Base-by-base conservation (phyloP, 192 early-diverging fungal genomes). In the Entophlyctis luteolus region DNA sequence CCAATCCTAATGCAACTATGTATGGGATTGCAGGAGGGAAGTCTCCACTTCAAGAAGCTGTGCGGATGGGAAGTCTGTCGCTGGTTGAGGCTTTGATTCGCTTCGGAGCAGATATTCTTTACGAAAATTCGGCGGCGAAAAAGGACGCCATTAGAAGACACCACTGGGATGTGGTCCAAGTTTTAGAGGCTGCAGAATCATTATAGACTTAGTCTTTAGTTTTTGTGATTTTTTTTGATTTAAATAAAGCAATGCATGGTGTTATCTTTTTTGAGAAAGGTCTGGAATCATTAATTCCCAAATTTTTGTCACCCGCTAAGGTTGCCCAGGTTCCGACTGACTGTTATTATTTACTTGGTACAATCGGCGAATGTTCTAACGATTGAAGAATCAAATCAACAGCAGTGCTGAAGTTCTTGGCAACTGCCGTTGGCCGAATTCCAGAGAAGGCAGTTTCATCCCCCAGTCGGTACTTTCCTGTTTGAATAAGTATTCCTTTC, bases 381-480 rank as follows among this genome's bases (percentile, higher is more conserved):
- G 35, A 20, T n/a, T n/a, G 18, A n/a, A 88, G 37, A 46, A 94
- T 79, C 33, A 69, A 59, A 50, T 91, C 83, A 2, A 91, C 87
- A 27, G 78, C 84, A 18, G 82, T 82, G 3, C 84, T 81, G 76
- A 94, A 89, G 35, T 79, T 86, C 34, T 77, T 77, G 72, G 84
- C 89, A 18, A 78, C 75, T 4, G 81, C 79, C 45, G 82, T 74
- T 3, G 85, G 69, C 14, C 73, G 73, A 4, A 66, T 72, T 2
- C 67, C 47, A 4, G 42, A 45, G 27, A 82, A 77, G 32, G 75
- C 75, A 4, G 70, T 27, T 71, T 93, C 91, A 67, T 96, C 93
- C 10, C 83, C 84, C 1, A 77, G 25, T 23, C 86, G 73, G 72
- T 94, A 96, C 70, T 96, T 93, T 1, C 92, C 92, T 4, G 92